These are phyloP conservation scores for Collariella sp. DNA, from an alignment of 495 filamentous ascomycete species.

Conservation along the genomic window DNA sequence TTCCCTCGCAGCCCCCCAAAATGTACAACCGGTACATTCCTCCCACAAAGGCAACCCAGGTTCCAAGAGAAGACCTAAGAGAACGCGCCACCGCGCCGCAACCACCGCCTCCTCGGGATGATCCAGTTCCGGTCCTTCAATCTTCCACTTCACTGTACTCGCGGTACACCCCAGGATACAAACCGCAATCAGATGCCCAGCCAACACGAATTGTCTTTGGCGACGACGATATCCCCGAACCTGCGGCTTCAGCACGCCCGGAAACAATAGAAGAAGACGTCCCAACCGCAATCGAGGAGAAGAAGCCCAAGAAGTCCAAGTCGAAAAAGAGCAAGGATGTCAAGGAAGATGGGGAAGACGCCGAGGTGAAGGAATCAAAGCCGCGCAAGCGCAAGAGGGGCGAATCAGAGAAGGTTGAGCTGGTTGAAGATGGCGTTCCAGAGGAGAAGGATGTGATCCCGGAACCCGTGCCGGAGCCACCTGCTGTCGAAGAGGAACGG, in stretches of 20 bases:
- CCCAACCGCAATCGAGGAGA: background rate
- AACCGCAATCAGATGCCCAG: slow-evolving; percentile 14
- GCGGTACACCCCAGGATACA: slow-evolving; percentile 33
- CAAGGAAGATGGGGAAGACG: background rate
- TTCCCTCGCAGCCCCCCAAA: background rate
- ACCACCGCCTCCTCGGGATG: background rate
- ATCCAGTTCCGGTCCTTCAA: background rate
- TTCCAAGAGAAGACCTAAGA: too few species aligned
- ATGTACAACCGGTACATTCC: slow-evolving; percentile 41
- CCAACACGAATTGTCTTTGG: slow-evolving; percentile 23
- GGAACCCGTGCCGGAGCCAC: background rate
- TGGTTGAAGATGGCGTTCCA: background rate
- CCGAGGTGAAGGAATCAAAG: slow-evolving; percentile 2
- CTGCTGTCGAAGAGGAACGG: slow-evolving; percentile 1
- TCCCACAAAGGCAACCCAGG: slow-evolving; percentile 21
- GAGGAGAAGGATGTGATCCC: background rate
- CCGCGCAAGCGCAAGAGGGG: slow-evolving; percentile 7
- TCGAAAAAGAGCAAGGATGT: slow-evolving; percentile 21
- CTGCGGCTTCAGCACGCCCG: slow-evolving; percentile 7
- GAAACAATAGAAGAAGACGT: slow-evolving; percentile 10
- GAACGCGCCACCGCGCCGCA: too few species aligned
- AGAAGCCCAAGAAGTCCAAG: slow-evolving; percentile 20
- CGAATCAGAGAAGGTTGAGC: background rate
- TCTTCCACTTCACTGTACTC: slow-evolving; percentile 19
- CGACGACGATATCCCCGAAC: slow-evolving; percentile 19